Evolutionary conservation across 2,329 filamentous ascomycete species (phyloP).

Genomic region (Aspergillus ochraceoroseus): DNA sequence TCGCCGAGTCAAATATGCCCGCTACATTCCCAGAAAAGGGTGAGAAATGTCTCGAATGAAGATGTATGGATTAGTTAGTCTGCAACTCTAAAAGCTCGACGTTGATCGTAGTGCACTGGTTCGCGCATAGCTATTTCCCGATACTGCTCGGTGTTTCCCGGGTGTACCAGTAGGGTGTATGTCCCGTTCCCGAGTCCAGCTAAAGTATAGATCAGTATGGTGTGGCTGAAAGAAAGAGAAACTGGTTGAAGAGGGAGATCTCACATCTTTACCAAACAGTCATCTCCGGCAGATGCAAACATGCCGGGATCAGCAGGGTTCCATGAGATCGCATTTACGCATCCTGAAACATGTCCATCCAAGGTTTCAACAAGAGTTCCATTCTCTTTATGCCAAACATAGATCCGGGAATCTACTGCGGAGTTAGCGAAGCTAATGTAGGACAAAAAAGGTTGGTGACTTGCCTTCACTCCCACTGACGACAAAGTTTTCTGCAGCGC

Average conservation of each 20-base stretch:
- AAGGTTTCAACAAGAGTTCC: constrained; percentile 71
- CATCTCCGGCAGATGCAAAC: constrained; percentile 89
- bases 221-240: no score
- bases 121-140: constrained; percentile 35
- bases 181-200: constrained; percentile 37
- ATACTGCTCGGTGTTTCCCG: constrained; percentile 28
- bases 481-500: constrained; percentile 86
- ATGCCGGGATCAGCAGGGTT: constrained; percentile 76
- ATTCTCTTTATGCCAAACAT: constrained; percentile 87
- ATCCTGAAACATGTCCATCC: constrained; percentile 66
- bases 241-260: constrained; percentile 32
- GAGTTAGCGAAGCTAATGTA: constrained; percentile 20
- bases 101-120: constrained; percentile 43
- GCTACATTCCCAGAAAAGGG: no score
- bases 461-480: constrained; percentile 85
- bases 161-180: constrained; percentile 23
- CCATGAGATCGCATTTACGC: constrained; percentile 85
- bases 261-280: constrained; percentile 78
- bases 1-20: no score
- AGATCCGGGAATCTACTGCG: constrained; percentile 59
- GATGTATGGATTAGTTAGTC: background rate
- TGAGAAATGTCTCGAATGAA: background rate
- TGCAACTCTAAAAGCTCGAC: constrained; percentile 25
- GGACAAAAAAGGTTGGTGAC: constrained; percentile 15
- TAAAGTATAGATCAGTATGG: constrained; percentile 11